Base-by-base conservation (phyloP, 179 eudicot species). In the Silene coronaria region DNA sequence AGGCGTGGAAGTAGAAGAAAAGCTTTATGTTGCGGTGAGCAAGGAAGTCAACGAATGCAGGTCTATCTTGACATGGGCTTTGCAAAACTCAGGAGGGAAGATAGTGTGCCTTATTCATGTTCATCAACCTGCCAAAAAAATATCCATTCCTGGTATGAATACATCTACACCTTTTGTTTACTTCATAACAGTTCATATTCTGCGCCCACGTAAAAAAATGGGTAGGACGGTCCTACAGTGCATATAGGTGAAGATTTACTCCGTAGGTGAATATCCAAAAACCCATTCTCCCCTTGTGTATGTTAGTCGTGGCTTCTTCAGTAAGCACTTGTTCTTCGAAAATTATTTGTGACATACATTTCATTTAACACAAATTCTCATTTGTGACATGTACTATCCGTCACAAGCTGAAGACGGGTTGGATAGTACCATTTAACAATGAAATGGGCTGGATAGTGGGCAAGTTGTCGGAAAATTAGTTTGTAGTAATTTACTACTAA, bases 71-170 rank as follows among this genome's bases (percentile, higher is more conserved):
- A 19, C 32, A 26, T 93, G 98, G 98, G 88, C 91, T 24, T 27
- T 89, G 71, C 82, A 85, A 34, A 87, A 84, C n/a, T 85, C 80
- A 0, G 78, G 82, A 66, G 91, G 89, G 26, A 86, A 75, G 72
- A 78, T 62, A 70, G 84, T 91, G 71, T 87, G 93, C 78, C 75
- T 93, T 36, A 75, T 91, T 77, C 91, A 91, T 82, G 88, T 91
- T 90, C 97, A 87, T 79, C 86, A 45, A 45, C 72, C 72, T 42
- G 55, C 72, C 26, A 69, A 12, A 2, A 69, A 23, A 12, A 22
- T 45, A 21, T n/a, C 30, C 32, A 38, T 51, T n/a, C 72, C 72
- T 42, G 13, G 72, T 69, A 69, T 21, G 21, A 32, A 9, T 32
- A 22, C 13, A 45, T 21, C 11, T 69, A 30, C 21, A 2, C 19